Evolutionary conservation across 2,329 filamentous ascomycete genomes (phyloP).

Genomic region (Fusarium setosum): DNA sequence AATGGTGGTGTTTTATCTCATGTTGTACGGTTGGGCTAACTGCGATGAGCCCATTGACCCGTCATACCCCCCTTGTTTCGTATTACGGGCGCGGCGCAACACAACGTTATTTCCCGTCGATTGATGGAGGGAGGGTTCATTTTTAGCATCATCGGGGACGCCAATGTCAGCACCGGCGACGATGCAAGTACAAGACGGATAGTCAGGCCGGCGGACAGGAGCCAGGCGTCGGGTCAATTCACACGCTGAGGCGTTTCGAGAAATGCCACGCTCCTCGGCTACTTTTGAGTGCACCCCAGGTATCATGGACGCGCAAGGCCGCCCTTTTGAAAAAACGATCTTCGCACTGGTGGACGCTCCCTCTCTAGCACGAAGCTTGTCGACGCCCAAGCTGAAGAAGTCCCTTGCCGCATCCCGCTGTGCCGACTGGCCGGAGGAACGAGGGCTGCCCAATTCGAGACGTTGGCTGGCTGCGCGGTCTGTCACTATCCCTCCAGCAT

Average conservation of each 20-base stretch:
- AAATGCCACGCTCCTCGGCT: too few species aligned
- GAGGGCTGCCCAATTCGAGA: slow-evolving; percentile 11
- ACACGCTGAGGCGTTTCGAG: not conserved
- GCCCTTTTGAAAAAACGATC: slow-evolving; percentile 25
- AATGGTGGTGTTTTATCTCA: not conserved
- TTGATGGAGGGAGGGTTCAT: not conserved
- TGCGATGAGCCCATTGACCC: not conserved
- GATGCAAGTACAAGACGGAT: too few species aligned
- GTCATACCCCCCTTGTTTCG: slow-evolving; percentile 4
- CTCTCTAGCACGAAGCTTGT: slow-evolving; percentile 28
- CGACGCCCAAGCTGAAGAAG: slow-evolving; percentile 19
- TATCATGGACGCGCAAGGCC: not conserved
- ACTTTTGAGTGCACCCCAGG: too few species aligned
- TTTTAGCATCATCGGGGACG: not conserved
- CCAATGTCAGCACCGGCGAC: too few species aligned
- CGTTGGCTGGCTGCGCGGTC: slow-evolving; percentile 11
- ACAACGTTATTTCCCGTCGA: not conserved
- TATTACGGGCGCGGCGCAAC: slow-evolving; percentile 1
- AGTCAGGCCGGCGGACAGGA: not conserved
- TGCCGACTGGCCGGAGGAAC: slow-evolving; percentile 10
- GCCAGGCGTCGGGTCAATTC: not conserved
- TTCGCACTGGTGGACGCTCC: slow-evolving; percentile 28
- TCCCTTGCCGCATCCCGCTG: not conserved
- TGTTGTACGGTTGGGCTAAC: not conserved
- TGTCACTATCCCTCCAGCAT: not conserved